Evolutionary conservation across 306 rosid species (phyloP).

Genomic region (Rubus idaeus): DNA sequence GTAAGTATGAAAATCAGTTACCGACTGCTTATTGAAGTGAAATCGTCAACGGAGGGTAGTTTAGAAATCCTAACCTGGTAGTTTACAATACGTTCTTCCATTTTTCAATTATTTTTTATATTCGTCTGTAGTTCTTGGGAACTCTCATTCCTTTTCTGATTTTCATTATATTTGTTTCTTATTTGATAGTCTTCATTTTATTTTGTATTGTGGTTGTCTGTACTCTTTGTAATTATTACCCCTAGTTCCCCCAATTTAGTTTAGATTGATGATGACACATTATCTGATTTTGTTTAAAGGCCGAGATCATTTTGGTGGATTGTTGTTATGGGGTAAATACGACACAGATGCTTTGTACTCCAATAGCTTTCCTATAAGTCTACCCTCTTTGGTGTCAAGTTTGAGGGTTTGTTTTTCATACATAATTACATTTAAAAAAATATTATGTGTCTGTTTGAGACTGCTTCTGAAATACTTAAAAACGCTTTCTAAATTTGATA

Average conservation of each 20-base stretch:
- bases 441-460: too few species aligned
- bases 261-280: not conserved
- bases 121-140: not conserved
- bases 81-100: not conserved
- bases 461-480: too few species aligned
- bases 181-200: not conserved
- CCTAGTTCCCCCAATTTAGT: too few species aligned
- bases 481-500: too few species aligned
- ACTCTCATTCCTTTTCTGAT: not conserved
- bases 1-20: constrained; percentile 41
- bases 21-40: constrained; percentile 25
- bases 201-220: too few species aligned
- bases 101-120: not conserved
- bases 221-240: not conserved
- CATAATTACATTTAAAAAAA: too few species aligned
- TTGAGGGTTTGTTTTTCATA: too few species aligned
- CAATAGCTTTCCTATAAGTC: too few species aligned
- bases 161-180: not conserved
- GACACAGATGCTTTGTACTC: too few species aligned
- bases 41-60: constrained; percentile 12
- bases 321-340: too few species aligned
- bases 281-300: not conserved
- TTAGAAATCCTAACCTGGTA: constrained; percentile 2
- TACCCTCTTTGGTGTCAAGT: too few species aligned
- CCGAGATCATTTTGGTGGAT: too few species aligned